phyloP scores from a whole-genome alignment of 257 asterid genomes.

The Nicotiana obtusifolia region DNA sequence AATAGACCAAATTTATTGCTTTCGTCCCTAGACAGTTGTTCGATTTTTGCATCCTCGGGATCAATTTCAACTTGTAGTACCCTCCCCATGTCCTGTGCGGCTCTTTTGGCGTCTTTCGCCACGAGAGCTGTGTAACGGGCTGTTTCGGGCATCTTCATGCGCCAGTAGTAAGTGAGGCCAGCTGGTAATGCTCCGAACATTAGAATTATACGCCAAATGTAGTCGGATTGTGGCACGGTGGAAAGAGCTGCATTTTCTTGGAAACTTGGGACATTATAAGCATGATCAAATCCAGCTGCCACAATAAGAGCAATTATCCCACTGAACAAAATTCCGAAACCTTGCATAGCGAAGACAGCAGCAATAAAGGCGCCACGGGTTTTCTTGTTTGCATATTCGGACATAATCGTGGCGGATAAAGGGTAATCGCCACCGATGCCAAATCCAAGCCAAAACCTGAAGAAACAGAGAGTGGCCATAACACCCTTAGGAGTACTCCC shows the following conservation, averaged over 20 bases:
- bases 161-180: constrained; percentile 20
- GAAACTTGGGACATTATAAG: neutral
- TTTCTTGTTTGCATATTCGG: no score
- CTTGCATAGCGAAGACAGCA: constrained; percentile 27
- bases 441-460: constrained; percentile 27
- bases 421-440: constrained; percentile 9
- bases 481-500: constrained; percentile 17
- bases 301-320: constrained; percentile 11
- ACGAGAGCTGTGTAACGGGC: constrained; percentile 22
- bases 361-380: constrained; percentile 21
- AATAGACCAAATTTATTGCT: constrained; percentile 4
- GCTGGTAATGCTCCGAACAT: constrained; percentile 26
- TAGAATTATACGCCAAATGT: constrained; percentile 28
- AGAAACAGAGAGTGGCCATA: constrained; percentile 23
- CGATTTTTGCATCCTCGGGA: neutral
- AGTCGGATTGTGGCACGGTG: constrained; percentile 15
- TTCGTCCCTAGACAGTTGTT: neutral
- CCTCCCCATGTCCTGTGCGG: constrained; percentile 20
- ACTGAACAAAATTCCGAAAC: constrained; percentile 18
- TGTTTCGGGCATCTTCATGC: constrained; percentile 27
- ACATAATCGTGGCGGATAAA: neutral
- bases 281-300: neutral
- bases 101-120: constrained; percentile 18
- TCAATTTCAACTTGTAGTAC: constrained; percentile 18
- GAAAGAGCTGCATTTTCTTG: constrained; percentile 8